Conservation (phyloP, 306 rosid species). For the Lablab purpureus region DNA sequence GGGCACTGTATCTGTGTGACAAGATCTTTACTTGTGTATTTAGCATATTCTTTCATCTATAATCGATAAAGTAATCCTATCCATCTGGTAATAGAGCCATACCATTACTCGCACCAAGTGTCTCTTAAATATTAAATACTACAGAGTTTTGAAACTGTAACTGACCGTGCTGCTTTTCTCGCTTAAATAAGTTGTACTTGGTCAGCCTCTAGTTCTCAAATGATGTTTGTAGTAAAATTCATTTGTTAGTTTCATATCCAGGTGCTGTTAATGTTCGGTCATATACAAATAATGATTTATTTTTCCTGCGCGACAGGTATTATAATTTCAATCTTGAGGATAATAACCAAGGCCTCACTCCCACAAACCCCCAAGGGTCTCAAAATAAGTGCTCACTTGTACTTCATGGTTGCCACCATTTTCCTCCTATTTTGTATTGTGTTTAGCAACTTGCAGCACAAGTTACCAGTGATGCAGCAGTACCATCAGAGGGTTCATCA, state of each 20-base stretch:
- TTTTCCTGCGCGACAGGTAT: slow-evolving; percentile 67
- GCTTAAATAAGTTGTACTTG: background rate
- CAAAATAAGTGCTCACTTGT: slow-evolving; percentile 81
- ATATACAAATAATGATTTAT: slow-evolving; percentile 1
- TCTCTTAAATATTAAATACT: background rate
- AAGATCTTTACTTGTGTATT: slow-evolving; percentile 4
- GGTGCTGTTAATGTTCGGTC: background rate
- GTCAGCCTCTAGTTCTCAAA: slow-evolving; percentile 22
- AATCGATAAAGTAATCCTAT: slow-evolving; percentile 24
- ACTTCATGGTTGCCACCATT: slow-evolving; percentile 71
- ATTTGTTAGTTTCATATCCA: background rate
- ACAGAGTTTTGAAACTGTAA: background rate
- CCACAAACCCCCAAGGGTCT: slow-evolving; percentile 85
- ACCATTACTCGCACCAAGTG: background rate
- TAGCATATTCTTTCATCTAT: slow-evolving; percentile 41
- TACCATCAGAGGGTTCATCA: slow-evolving; percentile 53
- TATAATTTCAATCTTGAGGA: slow-evolving; percentile 77
- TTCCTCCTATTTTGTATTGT: slow-evolving; percentile 79
- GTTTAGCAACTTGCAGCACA: slow-evolving; percentile 74
- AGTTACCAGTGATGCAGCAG: slow-evolving; percentile 78
- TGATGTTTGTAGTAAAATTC: slow-evolving; percentile 12
- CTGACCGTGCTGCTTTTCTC: slow-evolving; percentile 10
- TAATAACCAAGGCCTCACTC: slow-evolving; percentile 81
- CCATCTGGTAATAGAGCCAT: slow-evolving; percentile 1
- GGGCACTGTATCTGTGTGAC: slow-evolving; percentile 17